Evolutionary conservation across 192 early-diverging fungal genomes (phyloP).

Genomic region (Lobosporangium transversale): DNA sequence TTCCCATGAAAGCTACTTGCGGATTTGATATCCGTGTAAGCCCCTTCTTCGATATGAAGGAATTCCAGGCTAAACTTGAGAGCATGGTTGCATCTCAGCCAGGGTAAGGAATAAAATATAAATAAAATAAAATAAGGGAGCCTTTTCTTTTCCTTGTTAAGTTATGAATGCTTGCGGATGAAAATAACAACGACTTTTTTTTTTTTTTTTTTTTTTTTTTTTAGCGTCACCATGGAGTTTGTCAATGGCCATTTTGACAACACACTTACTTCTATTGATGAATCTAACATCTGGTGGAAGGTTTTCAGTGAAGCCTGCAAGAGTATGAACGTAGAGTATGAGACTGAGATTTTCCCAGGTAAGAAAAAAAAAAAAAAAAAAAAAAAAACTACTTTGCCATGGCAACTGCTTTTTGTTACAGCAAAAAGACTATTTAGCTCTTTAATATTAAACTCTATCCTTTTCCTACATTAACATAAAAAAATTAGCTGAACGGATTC

Average conservation of each 20-base stretch:
- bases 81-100: slow-evolving; percentile 54
- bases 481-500: slow-evolving; percentile 84
- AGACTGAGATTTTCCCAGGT: slow-evolving; percentile 83
- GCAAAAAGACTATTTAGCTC: too few relatives aligned
- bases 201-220: not conserved
- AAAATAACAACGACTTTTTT: too few relatives aligned
- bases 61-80: slow-evolving; percentile 65
- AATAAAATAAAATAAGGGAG: too few relatives aligned
- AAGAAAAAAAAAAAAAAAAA: not conserved
- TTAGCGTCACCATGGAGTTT: slow-evolving; percentile 69
- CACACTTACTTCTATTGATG: slow-evolving; percentile 62
- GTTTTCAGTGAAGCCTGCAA: slow-evolving; percentile 66
- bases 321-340: slow-evolving; percentile 62
- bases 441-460: too few relatives aligned
- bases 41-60: slow-evolving; percentile 70
- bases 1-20: slow-evolving; percentile 75
- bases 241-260: slow-evolving; percentile 71
- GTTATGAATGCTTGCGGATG: too few relatives aligned
- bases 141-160: too few relatives aligned
- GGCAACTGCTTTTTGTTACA: too few relatives aligned
- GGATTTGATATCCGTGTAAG: slow-evolving; percentile 82
- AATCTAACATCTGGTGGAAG: slow-evolving; percentile 75
- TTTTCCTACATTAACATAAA: too few relatives aligned
- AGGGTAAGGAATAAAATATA: slow-evolving; percentile 53
- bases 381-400: too few relatives aligned